phyloP scores from a whole-genome alignment of 1,139 yeast genomes.

The Hemisphaericaspora subhashii region DNA sequence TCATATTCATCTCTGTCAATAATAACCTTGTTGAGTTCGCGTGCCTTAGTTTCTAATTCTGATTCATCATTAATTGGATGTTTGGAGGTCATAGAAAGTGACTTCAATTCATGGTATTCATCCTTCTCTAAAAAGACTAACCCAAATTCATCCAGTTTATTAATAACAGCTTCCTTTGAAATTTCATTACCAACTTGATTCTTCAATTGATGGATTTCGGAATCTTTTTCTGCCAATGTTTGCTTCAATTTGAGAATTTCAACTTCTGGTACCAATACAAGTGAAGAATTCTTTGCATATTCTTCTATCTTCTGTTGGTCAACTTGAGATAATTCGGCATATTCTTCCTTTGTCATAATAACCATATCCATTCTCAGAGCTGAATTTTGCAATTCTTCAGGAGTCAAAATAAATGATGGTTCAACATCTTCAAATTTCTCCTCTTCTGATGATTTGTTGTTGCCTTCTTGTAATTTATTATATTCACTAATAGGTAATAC shows the following conservation, averaged over 20 bases:
- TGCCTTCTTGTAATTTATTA: slow-evolving; percentile 10
- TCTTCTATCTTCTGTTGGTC: slow-evolving; percentile 18
- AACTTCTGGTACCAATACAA: slow-evolving; percentile 23
- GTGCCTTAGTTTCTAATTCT: slow-evolving; percentile 13
- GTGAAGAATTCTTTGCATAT: slow-evolving; percentile 17
- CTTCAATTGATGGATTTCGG: slow-evolving; percentile 27
- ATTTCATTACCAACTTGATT: slow-evolving; percentile 14
- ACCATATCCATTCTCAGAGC: slow-evolving; percentile 41
- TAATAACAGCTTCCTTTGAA: slow-evolving; percentile 25
- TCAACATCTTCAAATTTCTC: slow-evolving; percentile 33
- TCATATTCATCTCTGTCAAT: slow-evolving; percentile 40
- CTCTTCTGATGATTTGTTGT: neutral
- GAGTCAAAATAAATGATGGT: slow-evolving; percentile 31
- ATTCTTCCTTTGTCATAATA: slow-evolving; percentile 27
- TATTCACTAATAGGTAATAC: slow-evolving; percentile 22
- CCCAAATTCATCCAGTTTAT: slow-evolving; percentile 44
- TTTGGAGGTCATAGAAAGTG: slow-evolving; percentile 1
- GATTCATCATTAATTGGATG: slow-evolving; percentile 18
- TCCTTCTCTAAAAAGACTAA: slow-evolving; percentile 28
- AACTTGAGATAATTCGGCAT: slow-evolving; percentile 16
- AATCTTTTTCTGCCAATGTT: slow-evolving; percentile 32
- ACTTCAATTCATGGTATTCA: slow-evolving; percentile 31
- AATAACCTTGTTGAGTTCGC: slow-evolving; percentile 37
- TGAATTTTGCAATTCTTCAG: slow-evolving; percentile 27
- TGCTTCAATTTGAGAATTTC: slow-evolving; percentile 34